Evolutionary conservation across 2,329 filamentous ascomycete genomes (phyloP).

Genomic region (Alternaria sp.): DNA sequence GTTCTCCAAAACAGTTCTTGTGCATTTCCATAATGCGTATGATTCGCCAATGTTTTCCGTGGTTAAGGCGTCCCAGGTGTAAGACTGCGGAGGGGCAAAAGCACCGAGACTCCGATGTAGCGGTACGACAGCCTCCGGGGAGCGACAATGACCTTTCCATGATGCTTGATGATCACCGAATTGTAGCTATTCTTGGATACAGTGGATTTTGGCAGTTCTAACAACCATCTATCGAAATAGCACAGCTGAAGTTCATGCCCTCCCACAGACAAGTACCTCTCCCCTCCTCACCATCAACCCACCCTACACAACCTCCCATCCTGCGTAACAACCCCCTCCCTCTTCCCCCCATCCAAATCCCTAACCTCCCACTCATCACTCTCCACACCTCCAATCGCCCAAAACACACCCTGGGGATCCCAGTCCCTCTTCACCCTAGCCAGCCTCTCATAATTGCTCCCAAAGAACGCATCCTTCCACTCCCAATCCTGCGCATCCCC

Average conservation of each 20-base stretch:
- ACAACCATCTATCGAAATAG: background rate
- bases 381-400: constrained; percentile 28
- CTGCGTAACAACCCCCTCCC: constrained; percentile 26
- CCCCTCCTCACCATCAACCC: background rate
- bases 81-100: background rate
- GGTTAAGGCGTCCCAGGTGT: background rate
- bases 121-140: background rate
- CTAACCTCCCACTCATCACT: constrained; percentile 36
- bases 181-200: background rate
- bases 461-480: constrained; percentile 34
- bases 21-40: background rate
- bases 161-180: fast-evolving
- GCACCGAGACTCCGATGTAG: background rate
- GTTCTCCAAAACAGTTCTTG: background rate
- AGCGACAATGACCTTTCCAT: background rate
- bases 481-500: constrained; percentile 36
- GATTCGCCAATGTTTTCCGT: background rate
- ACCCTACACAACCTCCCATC: constrained; percentile 35
- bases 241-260: background rate
- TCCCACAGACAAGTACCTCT: background rate
- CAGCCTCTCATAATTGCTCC: constrained; percentile 31
- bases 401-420: constrained; percentile 39
- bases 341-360: constrained; percentile 19
- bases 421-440: constrained; percentile 25
- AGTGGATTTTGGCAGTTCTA: background rate